phyloP scores from a whole-genome alignment of 495 filamentous ascomycete genomes.

The Elasticomyces elasticus region DNA sequence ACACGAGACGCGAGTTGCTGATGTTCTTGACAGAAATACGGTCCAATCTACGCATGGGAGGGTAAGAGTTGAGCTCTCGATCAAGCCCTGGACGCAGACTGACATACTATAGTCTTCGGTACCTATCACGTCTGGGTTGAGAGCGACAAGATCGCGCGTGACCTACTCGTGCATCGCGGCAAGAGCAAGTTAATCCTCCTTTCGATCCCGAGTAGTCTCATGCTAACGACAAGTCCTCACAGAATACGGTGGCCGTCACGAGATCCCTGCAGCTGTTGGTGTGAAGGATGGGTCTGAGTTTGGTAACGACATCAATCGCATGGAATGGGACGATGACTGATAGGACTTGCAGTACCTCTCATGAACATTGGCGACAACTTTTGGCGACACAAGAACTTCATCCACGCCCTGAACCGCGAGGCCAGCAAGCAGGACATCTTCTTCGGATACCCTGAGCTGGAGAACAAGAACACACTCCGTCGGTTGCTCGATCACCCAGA shows the following conservation, averaged over 20 bases:
- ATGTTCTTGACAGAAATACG: background rate
- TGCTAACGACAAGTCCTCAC: no score
- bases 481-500: constrained; percentile 5
- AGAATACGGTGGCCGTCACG: constrained; percentile 1
- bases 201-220: no score
- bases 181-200: no score
- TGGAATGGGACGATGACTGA: background rate
- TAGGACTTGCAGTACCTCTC: background rate
- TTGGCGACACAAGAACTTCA: constrained; percentile 11
- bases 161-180: constrained; percentile 1
- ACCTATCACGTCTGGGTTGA: constrained; percentile 5
- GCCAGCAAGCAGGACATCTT: constrained; percentile 2
- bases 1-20: background rate
- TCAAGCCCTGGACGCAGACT: background rate
- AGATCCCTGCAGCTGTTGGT: constrained; percentile 1
- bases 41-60: constrained; percentile 5
- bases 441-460: constrained; percentile 3
- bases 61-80: background rate
- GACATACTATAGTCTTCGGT: background rate
- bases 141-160: constrained; percentile 5
- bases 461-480: constrained; percentile 4
- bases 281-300: constrained; percentile 1
- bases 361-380: constrained; percentile 2
- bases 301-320: background rate
- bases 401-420: constrained; percentile 6